A percentile compares a stretch with the other conserved stretches of the same genome.
These are phyloP conservation scores for Leucocoprinus sp. DNA, from an alignment of 768 basidiomycete genomes.

Conservation along the genomic window DNA sequence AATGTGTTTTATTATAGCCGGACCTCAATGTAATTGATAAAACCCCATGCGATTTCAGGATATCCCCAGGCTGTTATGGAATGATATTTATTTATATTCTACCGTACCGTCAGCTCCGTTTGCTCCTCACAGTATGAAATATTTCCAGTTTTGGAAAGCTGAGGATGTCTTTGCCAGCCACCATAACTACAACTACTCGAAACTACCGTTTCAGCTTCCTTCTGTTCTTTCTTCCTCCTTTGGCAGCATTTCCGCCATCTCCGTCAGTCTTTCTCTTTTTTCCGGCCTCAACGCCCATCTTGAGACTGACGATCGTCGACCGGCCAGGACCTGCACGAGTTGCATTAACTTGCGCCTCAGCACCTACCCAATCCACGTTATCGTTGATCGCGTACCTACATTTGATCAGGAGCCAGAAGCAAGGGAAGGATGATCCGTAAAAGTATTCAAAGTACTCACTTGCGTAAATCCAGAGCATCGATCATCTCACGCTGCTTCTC, in stretches of 20 bases:
- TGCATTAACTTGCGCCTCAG: conserved; percentile 63
- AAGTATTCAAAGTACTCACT: conserved; percentile 57
- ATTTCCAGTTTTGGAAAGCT: background rate
- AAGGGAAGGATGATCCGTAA: background rate
- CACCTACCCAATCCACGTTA: conserved; percentile 68
- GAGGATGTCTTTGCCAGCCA: background rate
- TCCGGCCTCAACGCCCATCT: conserved; percentile 31
- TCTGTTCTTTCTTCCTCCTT: conserved; percentile 41
- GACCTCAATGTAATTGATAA: no score
- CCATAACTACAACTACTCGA: background rate
- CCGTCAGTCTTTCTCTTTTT: conserved; percentile 51
- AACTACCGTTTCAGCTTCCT: conserved; percentile 36
- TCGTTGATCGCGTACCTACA: conserved; percentile 64
- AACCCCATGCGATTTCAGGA: no score
- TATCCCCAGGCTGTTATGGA: no score
- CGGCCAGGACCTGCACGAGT: conserved; percentile 36
- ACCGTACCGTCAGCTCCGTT: no score
- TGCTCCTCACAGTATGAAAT: background rate
- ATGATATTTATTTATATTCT: no score
- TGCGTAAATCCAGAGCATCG: conserved; percentile 76
- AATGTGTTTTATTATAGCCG: no score
- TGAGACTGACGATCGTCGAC: conserved; percentile 74
- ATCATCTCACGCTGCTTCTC: conserved; percentile 85
- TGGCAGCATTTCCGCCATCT: conserved; percentile 18
- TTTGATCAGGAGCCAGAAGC: background rate